phyloP scores from a whole-genome alignment of 2,329 filamentous ascomycete species.

The Cercospora sp. region DNA sequence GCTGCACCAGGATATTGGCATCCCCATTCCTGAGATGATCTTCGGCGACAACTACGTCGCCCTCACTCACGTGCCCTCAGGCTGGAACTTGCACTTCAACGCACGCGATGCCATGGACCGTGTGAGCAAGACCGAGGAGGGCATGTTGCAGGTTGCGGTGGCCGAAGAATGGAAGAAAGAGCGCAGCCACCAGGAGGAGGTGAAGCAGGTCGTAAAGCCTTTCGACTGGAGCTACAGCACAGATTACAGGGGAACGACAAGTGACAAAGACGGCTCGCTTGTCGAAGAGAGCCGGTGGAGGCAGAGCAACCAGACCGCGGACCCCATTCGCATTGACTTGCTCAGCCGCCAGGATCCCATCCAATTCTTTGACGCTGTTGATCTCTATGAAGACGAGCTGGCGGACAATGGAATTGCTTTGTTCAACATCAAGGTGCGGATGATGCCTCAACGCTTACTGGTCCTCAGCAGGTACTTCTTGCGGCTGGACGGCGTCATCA shows the following conservation, averaged over 20 bases:
- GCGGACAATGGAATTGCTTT: constrained; percentile 96
- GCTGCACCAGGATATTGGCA: constrained; percentile 75
- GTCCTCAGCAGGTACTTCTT: constrained; percentile 87
- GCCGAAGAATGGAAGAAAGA: constrained; percentile 82
- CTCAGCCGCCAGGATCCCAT: constrained; percentile 90
- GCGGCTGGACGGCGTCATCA: constrained; percentile 84
- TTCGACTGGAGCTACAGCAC: constrained; percentile 99
- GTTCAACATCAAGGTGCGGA: constrained; percentile 84
- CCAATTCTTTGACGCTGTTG: constrained; percentile 92
- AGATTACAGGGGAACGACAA: constrained; percentile 73
- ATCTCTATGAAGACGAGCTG: constrained; percentile 95
- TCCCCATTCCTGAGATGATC: constrained; percentile 97
- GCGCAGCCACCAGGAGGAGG: constrained; percentile 74
- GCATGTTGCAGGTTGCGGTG: constrained; percentile 92
- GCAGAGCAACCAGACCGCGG: constrained; percentile 41
- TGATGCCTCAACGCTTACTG: constrained; percentile 86
- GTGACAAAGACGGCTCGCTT: constrained; percentile 13
- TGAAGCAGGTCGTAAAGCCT: constrained; percentile 90
- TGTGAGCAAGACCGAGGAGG: constrained; percentile 89
- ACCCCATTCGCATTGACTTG: constrained; percentile 77
- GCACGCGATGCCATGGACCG: constrained; percentile 83
- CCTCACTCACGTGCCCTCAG: constrained; percentile 70
- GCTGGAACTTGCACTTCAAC: constrained; percentile 79
- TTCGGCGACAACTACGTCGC: constrained; percentile 90
- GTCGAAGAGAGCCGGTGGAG: constrained; percentile 29